Evolutionary conservation across 345 rosid species (phyloP).

Genomic region (Eucalyptus pauciflora): DNA sequence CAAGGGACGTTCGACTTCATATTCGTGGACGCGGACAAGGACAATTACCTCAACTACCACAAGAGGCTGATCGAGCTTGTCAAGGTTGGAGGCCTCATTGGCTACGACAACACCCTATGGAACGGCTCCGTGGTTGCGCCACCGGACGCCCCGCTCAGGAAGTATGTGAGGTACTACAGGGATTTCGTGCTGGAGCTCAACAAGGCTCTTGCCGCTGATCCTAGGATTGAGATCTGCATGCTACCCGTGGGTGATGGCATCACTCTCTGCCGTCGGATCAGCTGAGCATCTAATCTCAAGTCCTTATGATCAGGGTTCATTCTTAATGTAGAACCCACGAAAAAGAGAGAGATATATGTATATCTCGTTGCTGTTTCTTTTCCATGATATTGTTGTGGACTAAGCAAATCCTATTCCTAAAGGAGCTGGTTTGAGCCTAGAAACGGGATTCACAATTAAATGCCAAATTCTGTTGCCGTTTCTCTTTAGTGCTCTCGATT

Average conservation of each 20-base stretch:
- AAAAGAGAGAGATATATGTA: neutral
- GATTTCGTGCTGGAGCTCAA: slow-evolving; percentile 88
- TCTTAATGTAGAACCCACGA: neutral
- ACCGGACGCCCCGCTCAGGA: slow-evolving; percentile 70
- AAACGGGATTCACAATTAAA: neutral
- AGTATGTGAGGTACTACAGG: slow-evolving; percentile 74
- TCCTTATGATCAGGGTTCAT: neutral
- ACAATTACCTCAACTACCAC: slow-evolving; percentile 89
- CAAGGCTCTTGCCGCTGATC: slow-evolving; percentile 96
- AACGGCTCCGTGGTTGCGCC: slow-evolving; percentile 90
- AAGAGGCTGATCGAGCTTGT: slow-evolving; percentile 72
- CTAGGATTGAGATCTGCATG: slow-evolving; percentile 93
- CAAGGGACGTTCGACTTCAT: slow-evolving; percentile 77
- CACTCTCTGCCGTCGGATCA: slow-evolving; percentile 93
- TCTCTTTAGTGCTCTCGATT: neutral
- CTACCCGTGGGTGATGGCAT: slow-evolving; percentile 94
- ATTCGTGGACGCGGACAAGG: slow-evolving; percentile 96
- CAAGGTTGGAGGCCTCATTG: slow-evolving; percentile 82
- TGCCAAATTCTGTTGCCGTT: neutral
- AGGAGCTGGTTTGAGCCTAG: neutral
- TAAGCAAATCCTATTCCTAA: neutral
- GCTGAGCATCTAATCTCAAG: slow-evolving; percentile 3
- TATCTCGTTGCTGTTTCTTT: neutral
- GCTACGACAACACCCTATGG: slow-evolving; percentile 98
- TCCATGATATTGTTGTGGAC: neutral